These are phyloP conservation scores for Colletotrichum zoysiae DNA, from an alignment of 2,329 filamentous ascomycete genomes.

Conservation along the genomic window DNA sequence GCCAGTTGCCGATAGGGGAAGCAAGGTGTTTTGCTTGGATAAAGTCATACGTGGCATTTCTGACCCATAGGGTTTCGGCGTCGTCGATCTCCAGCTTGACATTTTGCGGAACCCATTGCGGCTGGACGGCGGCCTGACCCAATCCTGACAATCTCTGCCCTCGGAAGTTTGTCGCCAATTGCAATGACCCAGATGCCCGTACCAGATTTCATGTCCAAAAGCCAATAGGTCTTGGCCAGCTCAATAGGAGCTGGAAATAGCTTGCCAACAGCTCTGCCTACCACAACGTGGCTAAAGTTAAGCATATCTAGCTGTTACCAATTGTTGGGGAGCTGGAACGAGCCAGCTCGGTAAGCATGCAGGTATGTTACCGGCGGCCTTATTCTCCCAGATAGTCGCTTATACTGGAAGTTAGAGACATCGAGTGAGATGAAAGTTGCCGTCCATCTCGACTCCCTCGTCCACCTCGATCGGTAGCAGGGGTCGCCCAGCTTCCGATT, in stretches of 20 bases:
- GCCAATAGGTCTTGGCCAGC: no score
- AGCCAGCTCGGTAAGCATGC: no score
- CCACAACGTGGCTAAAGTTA: no score
- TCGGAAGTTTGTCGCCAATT: slow-evolving; percentile 15
- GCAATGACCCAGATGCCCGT: background rate
- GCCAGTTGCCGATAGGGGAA: slow-evolving; percentile 22
- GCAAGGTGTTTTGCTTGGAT: slow-evolving; percentile 46
- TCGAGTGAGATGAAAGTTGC: background rate
- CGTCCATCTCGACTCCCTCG: background rate
- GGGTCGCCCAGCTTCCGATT: background rate
- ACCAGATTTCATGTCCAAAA: no score
- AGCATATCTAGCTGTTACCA: no score
- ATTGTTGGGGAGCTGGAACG: no score
- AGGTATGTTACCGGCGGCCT: slow-evolving; percentile 10
- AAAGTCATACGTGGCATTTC: slow-evolving; percentile 49
- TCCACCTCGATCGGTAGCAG: background rate
- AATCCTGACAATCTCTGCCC: slow-evolving; percentile 26
- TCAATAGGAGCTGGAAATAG: no score
- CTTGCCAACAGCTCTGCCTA: no score
- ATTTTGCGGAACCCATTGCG: slow-evolving; percentile 67
- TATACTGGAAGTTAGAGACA: slow-evolving; percentile 21
- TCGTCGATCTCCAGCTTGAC: slow-evolving; percentile 76
- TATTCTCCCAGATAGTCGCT: slow-evolving; percentile 29
- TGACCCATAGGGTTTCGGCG: slow-evolving; percentile 63
- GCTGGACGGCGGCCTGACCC: slow-evolving; percentile 32